Evolutionary conservation across 2,329 filamentous ascomycete species (phyloP), one percentile per base, ranked within the genome.

Genomic region (Ascomycota sp.): DNA sequence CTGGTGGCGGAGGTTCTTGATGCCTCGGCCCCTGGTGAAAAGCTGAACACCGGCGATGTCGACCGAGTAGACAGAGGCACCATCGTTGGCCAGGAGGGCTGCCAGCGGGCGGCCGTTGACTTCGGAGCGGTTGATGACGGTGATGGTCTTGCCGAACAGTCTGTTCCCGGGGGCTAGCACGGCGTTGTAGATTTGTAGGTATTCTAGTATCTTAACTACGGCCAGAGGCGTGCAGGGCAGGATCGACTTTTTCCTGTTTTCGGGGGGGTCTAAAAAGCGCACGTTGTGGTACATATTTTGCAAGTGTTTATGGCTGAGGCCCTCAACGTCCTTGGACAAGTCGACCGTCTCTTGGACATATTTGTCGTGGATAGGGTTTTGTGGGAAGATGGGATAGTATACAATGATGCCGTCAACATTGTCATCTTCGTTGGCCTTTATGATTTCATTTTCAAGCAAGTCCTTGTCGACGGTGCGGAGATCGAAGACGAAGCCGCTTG

Each of bases 261-360:
- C 53, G 4, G 76, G 75, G 17, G 73, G 61, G 54, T 98, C 89
- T 33, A 98, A 65, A 60, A 85, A 95, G 39, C 89, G 81, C 44
- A 92, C 71, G 59, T 98, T 98, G 62, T 94, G 80, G 59, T 95
- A 98, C 85, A 98, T 94, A 66, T 98, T 98, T 69, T 86, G 85
- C 47, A 95, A 77, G 57, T 95, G 85, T 48, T 75, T 75, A 55
- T 94, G 86, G 43, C 77, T 82, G 34, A 98, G 70, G 23, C 89
- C 89, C 55, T 98, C 89, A 40, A 98, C 86, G 46, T 98, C 89
- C 56, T 98, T 95, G 52, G 68, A 59, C 26, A 93, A 66, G 33
- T 81, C 74, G 33, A 94, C 83, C 3, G 91, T 81, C 57, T 94
- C 85, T 57, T 95, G 86, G 40, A 98, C 72, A 53, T 95, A 95